Evolutionary conservation across 257 asterid genomes (phyloP).

Genomic region (Lantana camara): DNA sequence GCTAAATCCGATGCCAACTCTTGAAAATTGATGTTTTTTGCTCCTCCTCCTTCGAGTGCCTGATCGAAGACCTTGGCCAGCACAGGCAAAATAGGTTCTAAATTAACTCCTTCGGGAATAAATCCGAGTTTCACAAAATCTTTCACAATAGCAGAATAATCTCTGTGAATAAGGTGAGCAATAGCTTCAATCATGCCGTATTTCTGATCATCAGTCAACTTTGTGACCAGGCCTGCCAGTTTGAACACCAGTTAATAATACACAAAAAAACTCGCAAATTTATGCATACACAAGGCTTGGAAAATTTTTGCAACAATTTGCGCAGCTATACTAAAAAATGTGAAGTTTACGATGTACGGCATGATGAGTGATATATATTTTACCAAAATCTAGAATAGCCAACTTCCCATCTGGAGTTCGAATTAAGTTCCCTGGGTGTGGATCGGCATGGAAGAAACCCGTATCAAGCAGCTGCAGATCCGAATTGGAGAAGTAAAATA

Average conservation of each 20-base stretch:
- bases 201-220: conserved; percentile 92
- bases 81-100: conserved; percentile 95
- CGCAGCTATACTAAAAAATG: too few relatives aligned
- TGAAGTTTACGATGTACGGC: too few relatives aligned
- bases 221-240: conserved; percentile 88
- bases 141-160: conserved; percentile 90
- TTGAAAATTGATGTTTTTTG: conserved; percentile 92
- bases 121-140: conserved; percentile 94
- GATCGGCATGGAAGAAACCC: conserved; percentile 99
- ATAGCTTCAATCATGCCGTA: conserved; percentile 99
- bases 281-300: not conserved
- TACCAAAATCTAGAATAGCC: conserved; percentile 96
- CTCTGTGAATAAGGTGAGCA: conserved; percentile 98
- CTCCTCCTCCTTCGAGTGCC: conserved; percentile 99
- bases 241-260: conserved; percentile 24
- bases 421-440: conserved; percentile 96
- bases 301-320: too few relatives aligned
- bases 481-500: conserved; percentile 32
- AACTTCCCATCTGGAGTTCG: conserved; percentile 99
- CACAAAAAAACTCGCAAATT: not conserved
- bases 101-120: conserved; percentile 90
- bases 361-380: not conserved
- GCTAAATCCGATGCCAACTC: conserved; percentile 98
- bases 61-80: conserved; percentile 98
- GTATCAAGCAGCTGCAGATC: conserved; percentile 92